phyloP scores from a whole-genome alignment of 495 filamentous ascomycete genomes.

The Penicillium samsonianum region DNA sequence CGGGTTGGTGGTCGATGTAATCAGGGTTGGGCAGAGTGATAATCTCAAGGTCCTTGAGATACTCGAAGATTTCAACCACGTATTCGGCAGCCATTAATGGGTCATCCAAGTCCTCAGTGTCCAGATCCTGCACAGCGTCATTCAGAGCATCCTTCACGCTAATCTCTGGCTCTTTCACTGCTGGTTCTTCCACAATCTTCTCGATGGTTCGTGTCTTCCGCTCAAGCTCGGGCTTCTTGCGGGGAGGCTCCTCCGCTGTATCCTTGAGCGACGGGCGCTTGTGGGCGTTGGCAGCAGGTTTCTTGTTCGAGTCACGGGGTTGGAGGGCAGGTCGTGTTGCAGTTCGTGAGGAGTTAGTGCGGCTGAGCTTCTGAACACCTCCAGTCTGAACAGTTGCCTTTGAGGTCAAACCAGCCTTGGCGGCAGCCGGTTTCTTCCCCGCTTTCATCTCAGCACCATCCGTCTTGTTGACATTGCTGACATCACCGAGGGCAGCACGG shows the following conservation, averaged over 20 bases:
- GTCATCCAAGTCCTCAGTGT: slow-evolving; percentile 85
- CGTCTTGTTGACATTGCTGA: slow-evolving; percentile 88
- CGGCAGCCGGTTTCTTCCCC: slow-evolving; percentile 67
- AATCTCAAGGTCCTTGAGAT: slow-evolving; percentile 83
- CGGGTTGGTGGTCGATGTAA: slow-evolving; percentile 91
- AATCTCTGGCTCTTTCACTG: slow-evolving; percentile 20
- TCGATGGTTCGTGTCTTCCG: slow-evolving; percentile 45
- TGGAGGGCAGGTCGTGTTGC: slow-evolving; percentile 46
- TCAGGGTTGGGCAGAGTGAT: slow-evolving; percentile 83
- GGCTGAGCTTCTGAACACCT: slow-evolving; percentile 76
- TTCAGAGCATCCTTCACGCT: slow-evolving; percentile 36
- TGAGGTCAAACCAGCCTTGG: slow-evolving; percentile 66
- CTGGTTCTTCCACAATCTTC: neutral
- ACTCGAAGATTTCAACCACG: slow-evolving; percentile 96
- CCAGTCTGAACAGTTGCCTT: slow-evolving; percentile 72
- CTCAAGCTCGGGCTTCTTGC: slow-evolving; percentile 51
- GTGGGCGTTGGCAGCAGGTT: slow-evolving; percentile 54
- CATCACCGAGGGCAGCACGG: slow-evolving; percentile 82
- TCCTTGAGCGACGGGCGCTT: slow-evolving; percentile 67
- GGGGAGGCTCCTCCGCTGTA: slow-evolving; percentile 58
- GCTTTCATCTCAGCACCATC: slow-evolving; percentile 61
- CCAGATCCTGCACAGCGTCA: slow-evolving; percentile 65
- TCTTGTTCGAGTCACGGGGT: slow-evolving; percentile 67
- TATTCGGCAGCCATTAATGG: slow-evolving; percentile 98
- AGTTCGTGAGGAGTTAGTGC: slow-evolving; percentile 61